phyloP scores from a whole-genome alignment of 1,139 yeast species.

The Debaryomyces psychrophilus region DNA sequence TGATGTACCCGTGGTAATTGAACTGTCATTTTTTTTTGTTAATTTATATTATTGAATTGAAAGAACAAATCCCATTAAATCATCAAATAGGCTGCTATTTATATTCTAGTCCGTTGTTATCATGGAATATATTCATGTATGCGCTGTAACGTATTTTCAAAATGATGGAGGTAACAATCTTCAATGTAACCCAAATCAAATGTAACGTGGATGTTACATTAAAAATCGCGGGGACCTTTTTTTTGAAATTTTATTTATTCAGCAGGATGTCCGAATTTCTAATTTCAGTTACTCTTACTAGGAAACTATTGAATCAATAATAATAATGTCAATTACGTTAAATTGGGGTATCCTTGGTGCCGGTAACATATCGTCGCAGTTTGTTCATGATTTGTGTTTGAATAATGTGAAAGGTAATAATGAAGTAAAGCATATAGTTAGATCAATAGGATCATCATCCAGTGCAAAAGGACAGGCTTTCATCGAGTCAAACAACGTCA shows the following conservation, averaged over 20 bases:
- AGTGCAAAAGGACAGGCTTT: conserved; percentile 31
- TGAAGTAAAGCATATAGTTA: conserved; percentile 30
- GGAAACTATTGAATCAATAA: background rate
- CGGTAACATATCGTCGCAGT: conserved; percentile 46
- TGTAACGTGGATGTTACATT: background rate
- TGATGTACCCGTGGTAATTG: conserved; percentile 20
- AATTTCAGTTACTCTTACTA: background rate
- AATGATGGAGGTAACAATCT: background rate
- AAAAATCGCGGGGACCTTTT: background rate
- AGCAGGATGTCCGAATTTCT: background rate
- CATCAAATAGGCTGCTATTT: background rate
- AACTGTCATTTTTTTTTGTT: conserved; percentile 10
- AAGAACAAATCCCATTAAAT: background rate
- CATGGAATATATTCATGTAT: background rate
- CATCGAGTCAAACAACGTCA: conserved; percentile 20
- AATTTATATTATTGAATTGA: background rate
- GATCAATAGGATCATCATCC: conserved; percentile 37
- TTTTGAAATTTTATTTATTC: background rate
- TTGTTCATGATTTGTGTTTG: conserved; percentile 39
- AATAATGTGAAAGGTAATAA: conserved; percentile 26
- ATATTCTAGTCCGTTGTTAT: background rate
- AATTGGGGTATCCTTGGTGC: conserved; percentile 53
- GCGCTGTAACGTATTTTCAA: background rate
- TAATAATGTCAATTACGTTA: conserved; percentile 22
- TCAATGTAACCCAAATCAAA: background rate